These are phyloP conservation scores for Saccharomyces jurei DNA, from an alignment of 805 yeast genomes.

Conservation along the genomic window DNA sequence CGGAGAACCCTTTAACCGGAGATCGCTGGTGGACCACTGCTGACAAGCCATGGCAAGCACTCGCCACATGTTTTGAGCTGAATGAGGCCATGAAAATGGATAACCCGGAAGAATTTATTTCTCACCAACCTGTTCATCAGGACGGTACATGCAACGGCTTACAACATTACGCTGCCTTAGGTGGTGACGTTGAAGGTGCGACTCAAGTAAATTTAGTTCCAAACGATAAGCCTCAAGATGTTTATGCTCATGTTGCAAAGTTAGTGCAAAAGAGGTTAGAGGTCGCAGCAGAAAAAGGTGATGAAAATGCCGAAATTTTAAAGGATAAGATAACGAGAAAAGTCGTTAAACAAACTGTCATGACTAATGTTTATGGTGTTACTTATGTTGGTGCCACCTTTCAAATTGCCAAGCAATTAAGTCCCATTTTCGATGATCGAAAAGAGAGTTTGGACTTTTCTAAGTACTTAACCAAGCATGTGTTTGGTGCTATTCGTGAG, in stretches of 20 bases:
- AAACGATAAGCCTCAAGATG: constrained; percentile 67
- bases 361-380: constrained; percentile 97
- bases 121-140: constrained; percentile 75
- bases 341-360: constrained; percentile 92
- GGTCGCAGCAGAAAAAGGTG: constrained; percentile 45
- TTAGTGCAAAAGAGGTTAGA: constrained; percentile 51
- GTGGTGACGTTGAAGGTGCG: constrained; percentile 81
- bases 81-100: constrained; percentile 50
- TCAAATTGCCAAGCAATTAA: constrained; percentile 75
- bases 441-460: constrained; percentile 42
- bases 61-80: constrained; percentile 62
- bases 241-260: constrained; percentile 61
- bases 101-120: constrained; percentile 57
- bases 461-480: constrained; percentile 65
- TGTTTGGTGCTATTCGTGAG: constrained; percentile 76
- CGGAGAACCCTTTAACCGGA: constrained; percentile 51
- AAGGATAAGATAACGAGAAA: constrained; percentile 68
- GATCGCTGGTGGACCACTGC: constrained; percentile 63
- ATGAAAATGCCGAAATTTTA: constrained; percentile 42
- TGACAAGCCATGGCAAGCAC: constrained; percentile 79
- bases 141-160: constrained; percentile 85
- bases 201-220: constrained; percentile 69
- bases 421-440: constrained; percentile 44
- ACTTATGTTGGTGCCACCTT: constrained; percentile 88
- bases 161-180: constrained; percentile 81